Percentiles rank a stretch among this genome's conserved stretches.
Conservation (phyloP, 345 rosid genomes). For the Rubroshorea leprosula region DNA sequence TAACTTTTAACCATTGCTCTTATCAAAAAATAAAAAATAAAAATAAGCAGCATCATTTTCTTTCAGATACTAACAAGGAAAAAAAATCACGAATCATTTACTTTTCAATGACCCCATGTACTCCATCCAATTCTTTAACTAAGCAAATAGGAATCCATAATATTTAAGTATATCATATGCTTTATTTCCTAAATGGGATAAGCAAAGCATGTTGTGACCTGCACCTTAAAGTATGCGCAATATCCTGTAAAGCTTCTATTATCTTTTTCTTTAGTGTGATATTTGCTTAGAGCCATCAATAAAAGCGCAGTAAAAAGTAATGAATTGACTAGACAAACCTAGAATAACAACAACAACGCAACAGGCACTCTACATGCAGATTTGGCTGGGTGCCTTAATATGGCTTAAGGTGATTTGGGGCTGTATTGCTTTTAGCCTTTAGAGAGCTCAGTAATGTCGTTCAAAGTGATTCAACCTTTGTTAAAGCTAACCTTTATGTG, state of each 20-base stretch:
- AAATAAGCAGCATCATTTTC: no score
- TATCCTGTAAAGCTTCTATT: background rate
- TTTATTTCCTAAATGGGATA: no score
- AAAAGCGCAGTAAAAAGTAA: background rate
- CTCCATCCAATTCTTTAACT: no score
- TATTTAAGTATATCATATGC: no score
- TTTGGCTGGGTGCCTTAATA: background rate
- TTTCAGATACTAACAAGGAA: no score
- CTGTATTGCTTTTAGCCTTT: background rate
- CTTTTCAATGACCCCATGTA: no score
- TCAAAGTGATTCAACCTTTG: slow-evolving; percentile 12
- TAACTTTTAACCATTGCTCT: no score
- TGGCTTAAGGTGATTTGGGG: background rate
- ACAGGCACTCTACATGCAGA: background rate
- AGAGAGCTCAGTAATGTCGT: slow-evolving; percentile 13
- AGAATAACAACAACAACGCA: background rate
- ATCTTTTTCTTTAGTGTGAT: background rate
- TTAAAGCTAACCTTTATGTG: slow-evolving; percentile 16
- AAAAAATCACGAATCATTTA: no score
- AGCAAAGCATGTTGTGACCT: background rate
- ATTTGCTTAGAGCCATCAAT: background rate
- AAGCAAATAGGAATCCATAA: no score
- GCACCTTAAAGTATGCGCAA: background rate
- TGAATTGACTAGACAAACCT: slow-evolving; percentile 3
- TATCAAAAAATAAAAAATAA: no score